phyloP scores from a whole-genome alignment of 148 eudicot genomes.

The Pharnaceum exiguum region DNA sequence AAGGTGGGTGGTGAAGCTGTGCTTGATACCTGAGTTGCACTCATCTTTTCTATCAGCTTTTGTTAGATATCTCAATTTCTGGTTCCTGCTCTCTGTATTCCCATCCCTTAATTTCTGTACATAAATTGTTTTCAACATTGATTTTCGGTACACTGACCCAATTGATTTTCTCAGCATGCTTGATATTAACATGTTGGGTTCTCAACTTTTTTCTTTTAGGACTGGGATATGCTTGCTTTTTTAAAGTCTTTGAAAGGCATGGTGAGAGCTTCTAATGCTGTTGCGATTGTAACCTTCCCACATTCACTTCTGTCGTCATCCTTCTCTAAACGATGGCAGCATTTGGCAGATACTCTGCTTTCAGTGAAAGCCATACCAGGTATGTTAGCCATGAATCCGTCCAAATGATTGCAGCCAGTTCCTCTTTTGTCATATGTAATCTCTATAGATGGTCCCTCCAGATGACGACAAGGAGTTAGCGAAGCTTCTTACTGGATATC shows the following conservation, averaged over 20 bases:
- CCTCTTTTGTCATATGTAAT: conserved; percentile 3
- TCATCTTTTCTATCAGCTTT: too few relatives aligned
- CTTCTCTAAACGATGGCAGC: conserved; percentile 84
- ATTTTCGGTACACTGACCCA: too few relatives aligned
- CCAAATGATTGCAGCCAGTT: neutral
- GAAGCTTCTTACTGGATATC: conserved; percentile 82
- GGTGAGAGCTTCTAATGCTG: conserved; percentile 69
- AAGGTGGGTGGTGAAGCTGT: conserved; percentile 39
- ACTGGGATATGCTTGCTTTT: conserved; percentile 87
- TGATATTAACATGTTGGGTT: too few relatives aligned
- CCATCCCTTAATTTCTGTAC: neutral
- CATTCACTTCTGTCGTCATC: conserved; percentile 69
- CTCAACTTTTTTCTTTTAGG: too few relatives aligned
- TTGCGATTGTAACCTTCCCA: conserved; percentile 77
- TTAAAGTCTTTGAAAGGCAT: conserved; percentile 75
- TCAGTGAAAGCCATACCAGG: conserved; percentile 95
- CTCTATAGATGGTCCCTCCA: conserved; percentile 18
- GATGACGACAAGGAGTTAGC: conserved; percentile 95
- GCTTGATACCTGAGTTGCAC: neutral
- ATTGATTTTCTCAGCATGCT: too few relatives aligned
- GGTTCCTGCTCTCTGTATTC: too few relatives aligned
- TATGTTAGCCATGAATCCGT: conserved; percentile 13
- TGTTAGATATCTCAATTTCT: too few relatives aligned
- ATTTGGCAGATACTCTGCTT: conserved; percentile 88
- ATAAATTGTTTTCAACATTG: neutral